Evolutionary conservation across 192 early-diverging fungal species (phyloP).

Genomic region (Spizellomyces punctatus): DNA sequence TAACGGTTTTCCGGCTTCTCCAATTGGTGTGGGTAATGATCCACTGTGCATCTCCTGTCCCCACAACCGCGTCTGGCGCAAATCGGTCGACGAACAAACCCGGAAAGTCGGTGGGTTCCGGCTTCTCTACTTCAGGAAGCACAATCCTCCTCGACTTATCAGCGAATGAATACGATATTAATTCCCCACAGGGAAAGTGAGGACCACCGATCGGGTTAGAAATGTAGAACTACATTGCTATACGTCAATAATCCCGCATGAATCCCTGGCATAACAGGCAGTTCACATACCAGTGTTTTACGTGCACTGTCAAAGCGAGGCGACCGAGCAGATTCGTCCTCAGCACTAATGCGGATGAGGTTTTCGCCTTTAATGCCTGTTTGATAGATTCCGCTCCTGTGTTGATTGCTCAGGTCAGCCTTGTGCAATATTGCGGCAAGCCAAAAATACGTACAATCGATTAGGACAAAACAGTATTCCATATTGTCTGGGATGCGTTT

Average conservation of each 20-base stretch:
- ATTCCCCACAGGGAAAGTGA: constrained; percentile 63
- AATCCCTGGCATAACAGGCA: not conserved
- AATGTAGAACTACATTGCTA: constrained; percentile 57
- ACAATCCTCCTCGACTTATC: constrained; percentile 35
- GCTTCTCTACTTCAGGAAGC: constrained; percentile 35
- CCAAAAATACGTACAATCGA: constrained; percentile 31
- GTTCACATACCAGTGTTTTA: constrained; percentile 3
- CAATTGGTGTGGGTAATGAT: constrained; percentile 30
- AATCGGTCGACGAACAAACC: constrained; percentile 72
- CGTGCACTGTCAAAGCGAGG: constrained; percentile 63
- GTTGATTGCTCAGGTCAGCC: not conserved
- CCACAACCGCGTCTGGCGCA: constrained; percentile 17
- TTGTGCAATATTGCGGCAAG: not conserved
- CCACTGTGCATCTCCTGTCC: not conserved
- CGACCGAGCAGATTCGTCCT: constrained; percentile 52
- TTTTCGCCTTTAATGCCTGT: constrained; percentile 47
- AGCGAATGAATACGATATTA: constrained; percentile 45
- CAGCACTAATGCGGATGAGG: constrained; percentile 28
- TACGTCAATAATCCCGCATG: not conserved
- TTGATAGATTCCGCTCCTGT: constrained; percentile 56
- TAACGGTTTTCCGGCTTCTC: constrained; percentile 45
- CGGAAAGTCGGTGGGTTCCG: constrained; percentile 54
- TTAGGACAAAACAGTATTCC: constrained; percentile 74
- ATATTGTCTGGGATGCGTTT: constrained; percentile 53
- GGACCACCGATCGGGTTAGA: constrained; percentile 66